A percentile compares a stretch with the other conserved stretches of the same genome.
Evolutionary conservation across 805 yeast species (phyloP).

Genomic region (Tetrapisispora iriomotensis): DNA sequence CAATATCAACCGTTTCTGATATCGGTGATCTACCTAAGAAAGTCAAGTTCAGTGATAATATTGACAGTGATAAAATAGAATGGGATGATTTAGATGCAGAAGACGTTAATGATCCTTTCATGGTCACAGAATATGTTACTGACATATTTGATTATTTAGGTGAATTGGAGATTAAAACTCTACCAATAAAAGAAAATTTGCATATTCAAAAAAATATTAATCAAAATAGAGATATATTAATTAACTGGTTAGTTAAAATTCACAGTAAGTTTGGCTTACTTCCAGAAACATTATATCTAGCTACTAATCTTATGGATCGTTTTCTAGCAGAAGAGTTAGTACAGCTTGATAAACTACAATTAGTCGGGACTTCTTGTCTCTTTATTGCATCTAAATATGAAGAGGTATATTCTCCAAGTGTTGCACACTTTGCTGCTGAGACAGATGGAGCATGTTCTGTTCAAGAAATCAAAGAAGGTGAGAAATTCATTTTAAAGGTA

Average conservation of each 20-base stretch:
- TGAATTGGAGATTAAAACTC: slow-evolving; percentile 58
- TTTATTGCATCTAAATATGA: slow-evolving; percentile 93
- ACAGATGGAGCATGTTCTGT: slow-evolving; percentile 77
- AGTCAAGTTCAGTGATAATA: slow-evolving; percentile 19
- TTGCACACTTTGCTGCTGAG: slow-evolving; percentile 75
- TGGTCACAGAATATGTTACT: slow-evolving; percentile 87
- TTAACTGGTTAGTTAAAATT: slow-evolving; percentile 92
- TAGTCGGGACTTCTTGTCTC: slow-evolving; percentile 76
- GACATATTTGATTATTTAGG: slow-evolving; percentile 79
- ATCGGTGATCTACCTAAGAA: slow-evolving; percentile 26
- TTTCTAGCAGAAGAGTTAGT: slow-evolving; percentile 70
- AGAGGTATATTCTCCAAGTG: slow-evolving; percentile 84
- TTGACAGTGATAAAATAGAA: slow-evolving; percentile 29
- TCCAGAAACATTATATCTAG: slow-evolving; percentile 79
- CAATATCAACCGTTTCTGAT: slow-evolving; percentile 28
- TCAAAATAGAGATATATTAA: slow-evolving; percentile 58
- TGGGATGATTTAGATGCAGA: slow-evolving; percentile 78
- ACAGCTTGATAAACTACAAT: slow-evolving; percentile 70
- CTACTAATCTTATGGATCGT: slow-evolving; percentile 81
- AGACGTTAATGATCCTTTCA: slow-evolving; percentile 69
- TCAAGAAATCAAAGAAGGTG: slow-evolving; percentile 79
- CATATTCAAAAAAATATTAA: slow-evolving; percentile 35
- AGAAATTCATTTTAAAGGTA: slow-evolving; percentile 65
- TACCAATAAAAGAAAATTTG: slow-evolving; percentile 43
- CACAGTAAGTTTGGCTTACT: slow-evolving; percentile 73